These are phyloP conservation scores for Aspergillus fumigatiaffinis DNA, from an alignment of 2,329 filamentous ascomycete genomes.

Conservation along the genomic window DNA sequence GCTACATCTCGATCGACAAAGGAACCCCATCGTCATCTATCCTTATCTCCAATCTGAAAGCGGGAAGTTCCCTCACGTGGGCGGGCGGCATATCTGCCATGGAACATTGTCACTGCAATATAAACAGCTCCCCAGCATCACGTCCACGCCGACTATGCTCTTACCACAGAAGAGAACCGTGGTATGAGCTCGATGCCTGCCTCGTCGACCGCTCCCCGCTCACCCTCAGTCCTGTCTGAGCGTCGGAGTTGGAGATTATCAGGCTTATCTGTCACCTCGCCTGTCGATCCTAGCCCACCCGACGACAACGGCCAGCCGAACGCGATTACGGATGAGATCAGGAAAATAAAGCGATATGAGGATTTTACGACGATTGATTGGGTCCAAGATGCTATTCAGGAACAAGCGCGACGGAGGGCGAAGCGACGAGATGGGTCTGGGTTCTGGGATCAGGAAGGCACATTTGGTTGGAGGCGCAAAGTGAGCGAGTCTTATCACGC, in stretches of 20 bases:
- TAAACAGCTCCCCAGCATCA: conserved; percentile 1
- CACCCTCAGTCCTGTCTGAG: conserved; percentile 29
- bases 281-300: conserved; percentile 53
- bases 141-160: conserved; percentile 26
- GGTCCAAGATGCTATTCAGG: conserved; percentile 94
- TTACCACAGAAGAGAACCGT: conserved; percentile 24
- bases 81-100: conserved; percentile 9
- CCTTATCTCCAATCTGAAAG: neutral
- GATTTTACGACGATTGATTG: conserved; percentile 97
- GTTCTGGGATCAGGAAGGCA: conserved; percentile 64
- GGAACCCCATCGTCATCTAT: neutral
- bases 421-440: conserved; percentile 68
- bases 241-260: conserved; percentile 41
- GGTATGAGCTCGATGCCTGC: conserved; percentile 40
- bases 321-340: conserved; percentile 88
- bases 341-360: conserved; percentile 96
- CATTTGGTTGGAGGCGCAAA: conserved; percentile 74
- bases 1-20: neutral
- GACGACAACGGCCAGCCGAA: conserved; percentile 57
- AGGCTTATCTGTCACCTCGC: conserved; percentile 52
- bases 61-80: conserved; percentile 7
- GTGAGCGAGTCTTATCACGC: conserved; percentile 88
- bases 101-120: conserved; percentile 3
- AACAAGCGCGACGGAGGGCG: conserved; percentile 76
- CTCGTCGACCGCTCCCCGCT: conserved; percentile 28